Evolutionary conservation across 2,329 filamentous ascomycete species (phyloP).

Genomic region (Camillea tinctor): DNA sequence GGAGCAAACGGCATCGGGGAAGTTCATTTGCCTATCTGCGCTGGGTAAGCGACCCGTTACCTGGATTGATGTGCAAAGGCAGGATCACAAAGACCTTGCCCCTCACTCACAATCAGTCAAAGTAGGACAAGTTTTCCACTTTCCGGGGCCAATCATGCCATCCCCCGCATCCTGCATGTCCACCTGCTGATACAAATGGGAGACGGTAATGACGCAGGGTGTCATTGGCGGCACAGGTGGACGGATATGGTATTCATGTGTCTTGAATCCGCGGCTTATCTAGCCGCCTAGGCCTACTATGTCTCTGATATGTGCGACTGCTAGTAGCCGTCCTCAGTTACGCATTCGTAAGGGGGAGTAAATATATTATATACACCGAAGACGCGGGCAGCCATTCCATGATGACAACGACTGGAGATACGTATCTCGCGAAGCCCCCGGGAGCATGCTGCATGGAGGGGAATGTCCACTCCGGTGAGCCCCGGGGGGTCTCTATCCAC

Average conservation of each 20-base stretch:
- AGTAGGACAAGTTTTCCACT: neutral
- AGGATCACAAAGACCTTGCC: no score
- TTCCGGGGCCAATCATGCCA: neutral
- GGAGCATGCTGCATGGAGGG: constrained; percentile 26
- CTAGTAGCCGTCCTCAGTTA: neutral
- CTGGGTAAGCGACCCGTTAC: neutral
- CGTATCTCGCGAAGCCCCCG: constrained; percentile 23
- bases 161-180: neutral
- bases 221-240: neutral
- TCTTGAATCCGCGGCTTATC: no score
- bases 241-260: neutral
- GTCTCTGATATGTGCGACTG: no score
- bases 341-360: neutral
- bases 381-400: neutral
- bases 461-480: constrained; percentile 25
- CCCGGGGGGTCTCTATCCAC: constrained; percentile 19
- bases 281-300: no score
- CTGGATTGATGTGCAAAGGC: neutral
- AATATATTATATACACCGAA: neutral
- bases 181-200: neutral
- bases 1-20: neutral
- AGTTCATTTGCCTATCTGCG: no score
- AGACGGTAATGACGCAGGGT: neutral
- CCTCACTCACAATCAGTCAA: neutral
- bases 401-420: neutral